Evolutionary conservation across 2,329 filamentous ascomycete genomes (phyloP).

Genomic region (Alternaria tenuissima): DNA sequence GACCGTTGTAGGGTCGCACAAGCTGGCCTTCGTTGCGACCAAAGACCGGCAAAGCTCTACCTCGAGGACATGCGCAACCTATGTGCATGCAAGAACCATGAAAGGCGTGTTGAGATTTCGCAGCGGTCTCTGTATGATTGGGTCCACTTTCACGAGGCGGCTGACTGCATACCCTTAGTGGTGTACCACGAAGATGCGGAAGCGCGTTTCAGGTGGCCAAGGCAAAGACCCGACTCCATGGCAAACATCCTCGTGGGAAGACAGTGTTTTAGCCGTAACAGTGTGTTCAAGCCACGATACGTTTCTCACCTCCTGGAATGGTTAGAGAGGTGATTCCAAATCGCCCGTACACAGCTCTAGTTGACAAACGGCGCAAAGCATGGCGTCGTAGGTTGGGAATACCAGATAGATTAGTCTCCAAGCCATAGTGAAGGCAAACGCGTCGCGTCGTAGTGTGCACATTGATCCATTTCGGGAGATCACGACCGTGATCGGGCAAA

Average conservation of each 20-base stretch:
- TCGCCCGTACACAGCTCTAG: constrained; percentile 13
- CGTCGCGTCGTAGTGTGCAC: constrained; percentile 25
- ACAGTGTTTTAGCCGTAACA: constrained; percentile 1
- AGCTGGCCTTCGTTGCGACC: constrained; percentile 15
- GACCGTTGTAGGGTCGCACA: constrained; percentile 33
- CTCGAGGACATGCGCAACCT: neutral
- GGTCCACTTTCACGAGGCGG: constrained; percentile 3
- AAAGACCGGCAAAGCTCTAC: neutral
- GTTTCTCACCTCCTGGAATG: constrained; percentile 9
- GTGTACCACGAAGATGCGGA: constrained; percentile 17
- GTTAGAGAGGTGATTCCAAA: constrained; percentile 4
- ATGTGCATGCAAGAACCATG: neutral
- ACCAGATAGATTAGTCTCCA: constrained; percentile 13
- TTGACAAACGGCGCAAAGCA: constrained; percentile 11
- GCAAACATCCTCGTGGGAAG: constrained; percentile 31
- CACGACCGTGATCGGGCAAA: constrained; percentile 36
- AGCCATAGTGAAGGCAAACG: constrained; percentile 18
- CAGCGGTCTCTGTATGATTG: neutral
- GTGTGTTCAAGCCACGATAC: constrained; percentile 13
- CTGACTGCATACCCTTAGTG: constrained; percentile 11
- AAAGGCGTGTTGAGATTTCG: too few species aligned
- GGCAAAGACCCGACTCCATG: constrained; percentile 39
- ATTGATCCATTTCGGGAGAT: constrained; percentile 32
- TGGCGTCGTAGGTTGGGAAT: constrained; percentile 12
- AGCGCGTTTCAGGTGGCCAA: constrained; percentile 41